These are phyloP conservation scores for Vaucheria bursata DNA, from an alignment of 352 stramenopile species.

Conservation along the genomic window DNA sequence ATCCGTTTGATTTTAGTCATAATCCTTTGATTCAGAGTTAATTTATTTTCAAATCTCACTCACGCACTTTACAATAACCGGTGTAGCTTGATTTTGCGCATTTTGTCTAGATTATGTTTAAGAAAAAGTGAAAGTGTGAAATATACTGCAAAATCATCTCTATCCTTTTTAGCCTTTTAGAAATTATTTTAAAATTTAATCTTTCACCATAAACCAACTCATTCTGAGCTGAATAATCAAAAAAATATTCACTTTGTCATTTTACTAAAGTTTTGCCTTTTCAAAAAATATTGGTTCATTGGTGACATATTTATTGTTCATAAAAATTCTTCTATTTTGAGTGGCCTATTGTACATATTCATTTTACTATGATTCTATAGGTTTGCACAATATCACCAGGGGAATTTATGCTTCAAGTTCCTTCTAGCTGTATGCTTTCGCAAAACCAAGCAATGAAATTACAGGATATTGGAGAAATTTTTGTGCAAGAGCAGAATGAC, in stretches of 20 bases:
- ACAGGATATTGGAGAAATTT: conserved; percentile 38
- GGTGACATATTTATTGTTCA: not conserved
- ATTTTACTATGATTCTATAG: conserved; percentile 13
- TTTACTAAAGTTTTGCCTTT: not conserved
- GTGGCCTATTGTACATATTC: conserved; percentile 1
- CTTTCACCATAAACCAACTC: too few relatives aligned
- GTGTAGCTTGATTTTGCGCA: too few relatives aligned
- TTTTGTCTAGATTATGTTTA: too few relatives aligned
- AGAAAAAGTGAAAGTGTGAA: too few relatives aligned
- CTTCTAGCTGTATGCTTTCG: conserved; percentile 30
- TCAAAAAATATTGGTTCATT: not conserved
- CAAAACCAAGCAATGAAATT: conserved; percentile 23
- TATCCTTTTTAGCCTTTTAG: too few relatives aligned
- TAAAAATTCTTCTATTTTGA: not conserved
- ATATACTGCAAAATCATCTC: too few relatives aligned
- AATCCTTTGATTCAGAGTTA: too few relatives aligned
- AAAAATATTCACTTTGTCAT: conserved; percentile 3
- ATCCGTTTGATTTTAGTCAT: too few relatives aligned
- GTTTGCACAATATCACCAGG: conserved; percentile 23
- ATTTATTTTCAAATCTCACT: too few relatives aligned
- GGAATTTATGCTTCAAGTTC: conserved; percentile 40
- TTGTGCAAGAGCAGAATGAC: conserved; percentile 12
- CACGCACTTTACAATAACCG: too few relatives aligned
- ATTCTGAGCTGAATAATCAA: conserved; percentile 29
- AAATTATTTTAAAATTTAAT: too few relatives aligned